A percentile compares a stretch with the other conserved stretches of the same genome.
Evolutionary conservation across 768 basidiomycete genomes (phyloP).

Genomic region (Polyporus arcularius): DNA sequence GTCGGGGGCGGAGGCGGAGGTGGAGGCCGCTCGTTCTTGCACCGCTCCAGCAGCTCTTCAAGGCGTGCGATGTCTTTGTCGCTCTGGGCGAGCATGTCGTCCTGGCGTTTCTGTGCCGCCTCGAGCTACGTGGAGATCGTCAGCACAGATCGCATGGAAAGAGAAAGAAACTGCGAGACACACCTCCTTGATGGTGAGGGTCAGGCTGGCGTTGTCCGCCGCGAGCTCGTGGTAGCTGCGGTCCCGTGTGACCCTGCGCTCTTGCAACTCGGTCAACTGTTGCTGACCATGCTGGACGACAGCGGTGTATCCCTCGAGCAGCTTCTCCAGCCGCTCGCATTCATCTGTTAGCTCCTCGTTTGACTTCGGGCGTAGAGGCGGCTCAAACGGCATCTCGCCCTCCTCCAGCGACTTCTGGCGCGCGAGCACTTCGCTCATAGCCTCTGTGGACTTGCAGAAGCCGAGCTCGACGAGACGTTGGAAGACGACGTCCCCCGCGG

Average conservation of each 20-base stretch:
- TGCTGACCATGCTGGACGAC: background rate
- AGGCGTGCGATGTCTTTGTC: conserved; percentile 1
- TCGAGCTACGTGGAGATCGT: background rate
- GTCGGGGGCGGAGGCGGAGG: conserved; percentile 6
- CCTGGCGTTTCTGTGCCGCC: background rate
- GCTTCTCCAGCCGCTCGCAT: background rate
- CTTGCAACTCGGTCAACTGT: conserved; percentile 7
- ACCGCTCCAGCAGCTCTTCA: background rate
- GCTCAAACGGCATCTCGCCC: background rate
- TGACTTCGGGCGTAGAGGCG: background rate
- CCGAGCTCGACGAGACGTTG: background rate
- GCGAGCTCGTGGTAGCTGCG: conserved; percentile 10
- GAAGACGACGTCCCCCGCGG: background rate
- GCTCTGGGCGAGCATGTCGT: background rate
- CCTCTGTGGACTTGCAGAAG: background rate
- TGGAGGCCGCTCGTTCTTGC: conserved; percentile 1
- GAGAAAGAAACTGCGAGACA: background rate
- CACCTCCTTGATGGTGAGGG: conserved; percentile 1
- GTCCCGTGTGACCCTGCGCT: background rate
- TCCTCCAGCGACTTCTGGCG: background rate
- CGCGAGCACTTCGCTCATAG: background rate
- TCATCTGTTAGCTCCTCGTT: conserved; percentile 9
- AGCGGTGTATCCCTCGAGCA: background rate
- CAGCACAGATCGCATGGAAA: background rate
- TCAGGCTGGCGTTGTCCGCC: conserved; percentile 6